Conservation (phyloP, 2,329 filamentous ascomycete genomes). For the Dryadomyces sulphureus region DNA sequence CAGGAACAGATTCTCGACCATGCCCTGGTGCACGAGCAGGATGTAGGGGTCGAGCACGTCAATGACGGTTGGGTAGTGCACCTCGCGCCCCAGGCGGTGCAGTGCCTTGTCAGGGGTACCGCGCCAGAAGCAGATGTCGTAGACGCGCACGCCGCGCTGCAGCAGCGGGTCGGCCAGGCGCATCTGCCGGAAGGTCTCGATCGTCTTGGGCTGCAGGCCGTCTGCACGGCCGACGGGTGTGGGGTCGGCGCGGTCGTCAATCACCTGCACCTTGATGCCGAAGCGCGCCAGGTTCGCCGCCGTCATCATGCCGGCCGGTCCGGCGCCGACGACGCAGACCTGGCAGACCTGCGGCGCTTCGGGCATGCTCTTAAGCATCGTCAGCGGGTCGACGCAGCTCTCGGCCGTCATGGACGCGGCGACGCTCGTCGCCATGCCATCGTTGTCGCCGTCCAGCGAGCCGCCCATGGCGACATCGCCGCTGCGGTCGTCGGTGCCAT, state of each 20-base stretch:
- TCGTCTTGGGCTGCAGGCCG: conserved; percentile 63
- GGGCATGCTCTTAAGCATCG: conserved; percentile 27
- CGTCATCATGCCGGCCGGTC: conserved; percentile 39
- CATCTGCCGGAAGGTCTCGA: conserved; percentile 63
- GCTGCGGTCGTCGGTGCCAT: conserved; percentile 18
- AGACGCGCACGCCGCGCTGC: conserved; percentile 52
- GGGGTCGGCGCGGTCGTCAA: conserved; percentile 42
- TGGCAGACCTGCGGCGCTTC: conserved; percentile 14
- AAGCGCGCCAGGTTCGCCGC: conserved; percentile 33
- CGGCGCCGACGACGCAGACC: conserved; percentile 36
- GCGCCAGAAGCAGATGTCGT: conserved; percentile 63
- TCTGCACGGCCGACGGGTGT: conserved; percentile 44
- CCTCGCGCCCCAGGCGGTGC: conserved; percentile 23
- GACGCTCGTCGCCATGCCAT: conserved; percentile 15
- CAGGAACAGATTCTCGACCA: conserved; percentile 58
- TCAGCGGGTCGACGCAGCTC: conserved; percentile 28
- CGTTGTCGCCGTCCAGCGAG: conserved; percentile 14
- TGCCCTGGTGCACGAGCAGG: conserved; percentile 54
- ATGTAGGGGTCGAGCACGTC: conserved; percentile 41
- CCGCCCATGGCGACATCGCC: conserved; percentile 14
- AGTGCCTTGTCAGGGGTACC: conserved; percentile 39
- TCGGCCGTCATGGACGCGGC: conserved; percentile 16
- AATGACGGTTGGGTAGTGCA: conserved; percentile 46
- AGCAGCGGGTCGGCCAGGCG: conserved; percentile 54
- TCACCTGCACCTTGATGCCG: conserved; percentile 38